Base-by-base conservation (phyloP, 148 eudicot genomes). In the Vaccinium darrowii region DNA sequence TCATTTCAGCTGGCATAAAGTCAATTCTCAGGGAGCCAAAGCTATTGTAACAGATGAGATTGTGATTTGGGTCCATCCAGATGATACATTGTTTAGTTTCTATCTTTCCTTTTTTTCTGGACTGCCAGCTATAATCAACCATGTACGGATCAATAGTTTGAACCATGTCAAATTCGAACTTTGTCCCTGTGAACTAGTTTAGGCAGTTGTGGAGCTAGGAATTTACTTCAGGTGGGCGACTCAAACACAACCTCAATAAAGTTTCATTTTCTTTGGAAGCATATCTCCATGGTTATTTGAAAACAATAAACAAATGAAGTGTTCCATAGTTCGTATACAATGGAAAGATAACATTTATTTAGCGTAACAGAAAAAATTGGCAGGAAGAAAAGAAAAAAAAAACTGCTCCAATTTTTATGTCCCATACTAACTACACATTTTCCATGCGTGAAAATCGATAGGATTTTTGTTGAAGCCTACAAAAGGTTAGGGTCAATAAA, bases 111-210 rank as follows among this genome's bases (percentile, higher is more conserved):
- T 36, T 36, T 36, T 43, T 58, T 36, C 25, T 30, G 23, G 19
- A 79, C 1, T 60, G 52, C 72, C 33, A 36, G 49, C 16, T 52
- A 39, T 19, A 23, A 63, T 81, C n/a, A 63, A 63, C 21, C 36
- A 81, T 63, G 25, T 47, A 11, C 3, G 3, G 83, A 80, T 21
- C 4, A 43, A 30, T 33, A 39, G 39, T 39, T 57, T 27, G 30
- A 80, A 80, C 30, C 52, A 39, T 58, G 33, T 60, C 71, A 80
- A n/a, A 19, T 62, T 36, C 71, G n/a, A 80, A 80, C 21, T 52
- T 25, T 54, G 63, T n/a, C 67, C 69, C 50, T 19, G 78, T 43
- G 7, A 51, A 77, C 39, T 77, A 51, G 27, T 18, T 13, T 69
- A 12, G 74, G 74, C 3, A 69, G 33, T 14, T 3, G 71, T 1